Conservation (phyloP, 192 early-diverging fungal species). For the Coemansia sp. region DNA sequence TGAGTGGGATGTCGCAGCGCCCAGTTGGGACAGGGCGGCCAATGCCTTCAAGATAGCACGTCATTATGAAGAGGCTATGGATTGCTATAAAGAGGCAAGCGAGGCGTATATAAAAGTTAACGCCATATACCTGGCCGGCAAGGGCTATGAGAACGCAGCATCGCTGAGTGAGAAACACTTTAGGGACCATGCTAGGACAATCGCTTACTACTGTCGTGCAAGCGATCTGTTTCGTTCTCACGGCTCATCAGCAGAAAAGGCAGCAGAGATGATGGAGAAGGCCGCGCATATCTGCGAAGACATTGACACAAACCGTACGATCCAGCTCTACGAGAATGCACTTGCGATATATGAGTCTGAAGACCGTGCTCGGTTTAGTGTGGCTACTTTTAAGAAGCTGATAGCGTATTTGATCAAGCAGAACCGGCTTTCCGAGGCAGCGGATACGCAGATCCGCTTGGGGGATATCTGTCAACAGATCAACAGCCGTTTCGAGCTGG, state of each 20-base stretch:
- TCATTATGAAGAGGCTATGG: conserved; percentile 36
- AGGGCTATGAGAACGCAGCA: conserved; percentile 37
- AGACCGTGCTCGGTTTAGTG: conserved; percentile 42
- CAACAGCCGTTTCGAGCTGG: conserved; percentile 30
- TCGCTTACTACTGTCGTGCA: conserved; percentile 35
- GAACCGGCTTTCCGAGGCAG: conserved; percentile 30
- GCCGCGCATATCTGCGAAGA: conserved; percentile 37
- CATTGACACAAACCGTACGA: conserved; percentile 28
- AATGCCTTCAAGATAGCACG: conserved; percentile 35
- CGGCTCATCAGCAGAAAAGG: conserved; percentile 41
- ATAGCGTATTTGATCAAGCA: conserved; percentile 31
- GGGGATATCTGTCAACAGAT: conserved; percentile 41
- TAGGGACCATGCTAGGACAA: conserved; percentile 24
- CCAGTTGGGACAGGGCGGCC: conserved; percentile 46
- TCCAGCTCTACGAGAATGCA: conserved; percentile 41
- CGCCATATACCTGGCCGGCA: conserved; percentile 37
- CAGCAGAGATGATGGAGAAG: conserved; percentile 47
- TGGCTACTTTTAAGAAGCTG: conserved; percentile 35
- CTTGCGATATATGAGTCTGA: conserved; percentile 44
- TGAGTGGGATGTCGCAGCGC: conserved; percentile 46
- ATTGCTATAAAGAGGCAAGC: conserved; percentile 37
- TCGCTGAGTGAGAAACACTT: conserved; percentile 29
- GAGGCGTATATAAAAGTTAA: conserved; percentile 40
- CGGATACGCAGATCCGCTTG: conserved; percentile 28
- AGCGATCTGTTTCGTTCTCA: conserved; percentile 45